phyloP scores from a whole-genome alignment of 164 flowering plant genomes.

The Dillenia suffruticosa region DNA sequence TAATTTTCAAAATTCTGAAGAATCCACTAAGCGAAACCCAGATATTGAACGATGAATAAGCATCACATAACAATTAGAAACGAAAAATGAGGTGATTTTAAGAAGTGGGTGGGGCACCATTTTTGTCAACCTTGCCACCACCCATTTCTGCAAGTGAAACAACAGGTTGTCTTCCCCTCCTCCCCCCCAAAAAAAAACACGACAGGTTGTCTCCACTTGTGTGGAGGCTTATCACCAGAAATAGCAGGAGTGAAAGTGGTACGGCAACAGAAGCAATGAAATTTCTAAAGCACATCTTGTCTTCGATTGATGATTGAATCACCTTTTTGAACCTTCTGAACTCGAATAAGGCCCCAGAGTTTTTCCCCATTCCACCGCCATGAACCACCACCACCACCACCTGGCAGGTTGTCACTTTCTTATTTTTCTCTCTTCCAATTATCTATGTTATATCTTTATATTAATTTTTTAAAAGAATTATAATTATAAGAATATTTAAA shows the following conservation, averaged over 20 bases:
- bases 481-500: too few species aligned
- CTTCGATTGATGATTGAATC: conserved; percentile 1
- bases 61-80: background rate
- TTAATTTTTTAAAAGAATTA: too few species aligned
- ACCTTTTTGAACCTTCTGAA: too few species aligned
- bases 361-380: too few species aligned
- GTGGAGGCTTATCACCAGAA: conserved; percentile 12
- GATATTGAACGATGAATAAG: background rate
- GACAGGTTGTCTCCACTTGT: conserved; percentile 20
- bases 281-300: conserved; percentile 11
- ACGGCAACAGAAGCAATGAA: conserved; percentile 15
- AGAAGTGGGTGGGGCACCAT: conserved; percentile 28
- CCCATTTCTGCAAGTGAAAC: conserved; percentile 45
- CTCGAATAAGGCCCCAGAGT: too few species aligned
- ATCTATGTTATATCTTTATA: too few species aligned
- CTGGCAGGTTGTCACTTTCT: too few species aligned
- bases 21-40: background rate
- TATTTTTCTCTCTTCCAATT: too few species aligned
- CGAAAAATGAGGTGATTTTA: background rate
- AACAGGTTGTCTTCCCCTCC: conserved; percentile 17
- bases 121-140: conserved; percentile 44
- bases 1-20: background rate
- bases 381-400: too few species aligned
- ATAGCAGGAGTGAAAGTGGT: conserved; percentile 24
- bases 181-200: too few species aligned